Base-by-base conservation (phyloP, 768 basidiomycete genomes). In the Russula dissimulans region DNA sequence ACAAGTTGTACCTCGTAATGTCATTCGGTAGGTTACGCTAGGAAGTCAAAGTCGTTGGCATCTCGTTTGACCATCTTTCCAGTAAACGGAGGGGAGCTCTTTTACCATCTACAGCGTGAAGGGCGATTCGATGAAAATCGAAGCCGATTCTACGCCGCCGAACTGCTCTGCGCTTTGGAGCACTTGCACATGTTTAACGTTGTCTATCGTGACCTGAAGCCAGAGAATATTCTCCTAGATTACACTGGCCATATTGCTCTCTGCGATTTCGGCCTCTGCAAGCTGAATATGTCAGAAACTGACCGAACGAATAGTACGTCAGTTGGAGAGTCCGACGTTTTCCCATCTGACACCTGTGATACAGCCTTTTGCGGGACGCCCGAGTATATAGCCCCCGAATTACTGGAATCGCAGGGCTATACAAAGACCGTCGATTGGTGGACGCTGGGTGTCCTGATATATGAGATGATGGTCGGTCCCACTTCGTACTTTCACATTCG, bases 361-460 rank as follows among this genome's bases (percentile, higher is more conserved):
- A 57, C 36, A 67, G 61, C 62, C 15, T 99, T 99, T 79, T 99
- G 95, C 69, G 95, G 95, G 7, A 99, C 95, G 5, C 95, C 95
- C 1, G 95, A 99, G 72, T 98, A 98, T 73, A 98, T 98, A 68
- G 94, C 95, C 8, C 95, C 95, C 0, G 95, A 99, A 71, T 82
- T 99, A 41, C 82, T 99, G 63, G 92, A 95, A 70, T 97, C 90
- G 63, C 89, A 92, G 68, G 95, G 97, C 1, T 97, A 99, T 74
- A 95, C 93, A 4, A 95, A 95, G 69, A 97, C 95, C 0, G 97
- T 99, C 15, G 95, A 99, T 69, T 99, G 95, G 95, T 95, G 91
- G 95, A 98, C 95, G 0, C 78, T 97, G 4, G 97, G 95, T 39
- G 95, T 98, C 18, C 79, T 99, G 55, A 79, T 98, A 46, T 98